These are phyloP conservation scores for Picochlorum sp. DNA, from an alignment of 139 green algal species.

Conservation along the genomic window DNA sequence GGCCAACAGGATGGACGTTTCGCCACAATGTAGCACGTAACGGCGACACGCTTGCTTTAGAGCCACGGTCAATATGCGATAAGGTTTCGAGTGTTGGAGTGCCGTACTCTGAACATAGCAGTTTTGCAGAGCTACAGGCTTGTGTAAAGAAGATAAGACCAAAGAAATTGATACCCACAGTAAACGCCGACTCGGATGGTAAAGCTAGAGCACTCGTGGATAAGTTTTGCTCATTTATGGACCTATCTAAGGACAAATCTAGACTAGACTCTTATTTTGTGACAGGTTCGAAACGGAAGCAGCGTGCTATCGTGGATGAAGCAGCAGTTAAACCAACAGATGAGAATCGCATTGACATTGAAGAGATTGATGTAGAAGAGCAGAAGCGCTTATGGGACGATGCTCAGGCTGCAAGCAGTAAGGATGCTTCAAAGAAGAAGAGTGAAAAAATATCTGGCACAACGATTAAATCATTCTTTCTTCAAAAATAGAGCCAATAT, in stretches of 20 bases:
- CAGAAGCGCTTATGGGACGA: too few relatives aligned
- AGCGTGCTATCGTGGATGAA: too few relatives aligned
- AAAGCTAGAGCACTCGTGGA: slow-evolving; percentile 29
- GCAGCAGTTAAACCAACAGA: too few relatives aligned
- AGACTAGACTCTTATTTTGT: slow-evolving; percentile 37
- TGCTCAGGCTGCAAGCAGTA: too few relatives aligned
- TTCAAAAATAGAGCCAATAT: too few relatives aligned
- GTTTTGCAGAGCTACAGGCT: slow-evolving; percentile 47
- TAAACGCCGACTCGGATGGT: slow-evolving; percentile 48
- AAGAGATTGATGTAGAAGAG: too few relatives aligned
- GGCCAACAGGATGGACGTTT: neutral
- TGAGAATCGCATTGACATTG: too few relatives aligned
- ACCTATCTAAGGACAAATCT: slow-evolving; percentile 36
- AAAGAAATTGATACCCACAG: slow-evolving; percentile 39
- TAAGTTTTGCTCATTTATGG: slow-evolving; percentile 38
- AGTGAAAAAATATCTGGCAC: too few relatives aligned
- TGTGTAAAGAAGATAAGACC: slow-evolving; percentile 60
- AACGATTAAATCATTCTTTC: too few relatives aligned
- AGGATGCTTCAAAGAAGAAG: too few relatives aligned
- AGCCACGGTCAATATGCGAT: neutral
- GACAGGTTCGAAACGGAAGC: neutral
- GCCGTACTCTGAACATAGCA: slow-evolving; percentile 72
- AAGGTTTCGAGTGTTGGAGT: slow-evolving; percentile 65
- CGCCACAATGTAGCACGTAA: too few relatives aligned
- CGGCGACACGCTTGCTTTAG: too few relatives aligned